Evolutionary conservation across 2,329 filamentous ascomycete species (phyloP).

Genomic region (Exophiala mesophila): DNA sequence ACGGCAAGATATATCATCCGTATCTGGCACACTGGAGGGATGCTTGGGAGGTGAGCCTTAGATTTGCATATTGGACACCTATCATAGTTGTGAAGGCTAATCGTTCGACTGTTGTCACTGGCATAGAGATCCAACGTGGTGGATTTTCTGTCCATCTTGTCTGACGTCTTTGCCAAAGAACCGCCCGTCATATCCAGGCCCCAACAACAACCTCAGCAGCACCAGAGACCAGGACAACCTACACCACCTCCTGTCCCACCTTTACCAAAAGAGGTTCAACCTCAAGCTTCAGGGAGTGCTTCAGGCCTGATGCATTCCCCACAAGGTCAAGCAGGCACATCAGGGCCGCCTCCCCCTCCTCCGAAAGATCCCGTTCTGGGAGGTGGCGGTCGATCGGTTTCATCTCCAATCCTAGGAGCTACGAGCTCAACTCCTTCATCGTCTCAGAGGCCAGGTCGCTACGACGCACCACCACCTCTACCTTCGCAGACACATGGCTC

Average conservation of each 20-base stretch:
- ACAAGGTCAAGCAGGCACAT: conserved; percentile 12
- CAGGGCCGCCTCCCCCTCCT: conserved; percentile 34
- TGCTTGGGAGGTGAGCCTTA: conserved; percentile 75
- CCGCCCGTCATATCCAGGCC: conserved; percentile 79
- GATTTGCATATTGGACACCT: no score
- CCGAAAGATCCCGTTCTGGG: conserved; percentile 25
- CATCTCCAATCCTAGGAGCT: conserved; percentile 14
- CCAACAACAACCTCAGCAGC: conserved; percentile 37
- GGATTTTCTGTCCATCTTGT: conserved; percentile 76
- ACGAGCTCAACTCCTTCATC: background rate
- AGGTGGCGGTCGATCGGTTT: background rate
- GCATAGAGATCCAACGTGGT: conserved; percentile 70
- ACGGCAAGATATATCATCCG: conserved; percentile 91
- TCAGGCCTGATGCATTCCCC: conserved; percentile 48
- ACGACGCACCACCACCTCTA: conserved; percentile 27
- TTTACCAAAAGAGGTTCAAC: conserved; percentile 25
- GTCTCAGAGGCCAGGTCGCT: conserved; percentile 16
- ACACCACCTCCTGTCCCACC: conserved; percentile 31
- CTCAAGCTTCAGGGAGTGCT: conserved; percentile 55
- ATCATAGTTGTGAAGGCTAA: no score
- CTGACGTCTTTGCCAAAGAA: conserved; percentile 88
- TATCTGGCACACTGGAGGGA: conserved; percentile 86
- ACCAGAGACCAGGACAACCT: conserved; percentile 42
- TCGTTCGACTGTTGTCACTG: background rate
- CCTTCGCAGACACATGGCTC: conserved; percentile 11